Conservation (phyloP, 2,329 filamentous ascomycete genomes). For the Pseudogymnoascus destructans region DNA sequence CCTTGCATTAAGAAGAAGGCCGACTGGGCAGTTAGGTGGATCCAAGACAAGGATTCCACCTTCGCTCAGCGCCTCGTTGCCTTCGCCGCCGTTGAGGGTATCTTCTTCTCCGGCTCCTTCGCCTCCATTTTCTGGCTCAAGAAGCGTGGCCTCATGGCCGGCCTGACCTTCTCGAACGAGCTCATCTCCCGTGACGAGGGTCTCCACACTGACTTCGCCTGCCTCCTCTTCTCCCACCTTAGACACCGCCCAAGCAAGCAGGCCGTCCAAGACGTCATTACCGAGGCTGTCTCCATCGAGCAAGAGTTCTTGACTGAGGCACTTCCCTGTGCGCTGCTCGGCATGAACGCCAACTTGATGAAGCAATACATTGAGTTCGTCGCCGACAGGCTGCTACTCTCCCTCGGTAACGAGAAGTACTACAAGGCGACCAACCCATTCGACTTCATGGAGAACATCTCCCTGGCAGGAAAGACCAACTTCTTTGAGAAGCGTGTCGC, state of each 20-base stretch:
- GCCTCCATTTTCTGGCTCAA: constrained; percentile 99
- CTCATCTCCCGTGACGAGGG: constrained; percentile 99
- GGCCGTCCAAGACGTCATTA: constrained; percentile 75
- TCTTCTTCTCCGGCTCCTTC: constrained; percentile 98
- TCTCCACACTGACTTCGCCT: constrained; percentile 98
- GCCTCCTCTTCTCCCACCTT: constrained; percentile 92
- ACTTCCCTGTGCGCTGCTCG: constrained; percentile 80
- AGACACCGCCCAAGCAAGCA: constrained; percentile 80
- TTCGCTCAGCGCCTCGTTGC: constrained; percentile 93
- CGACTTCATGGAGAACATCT: constrained; percentile 99
- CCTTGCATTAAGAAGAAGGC: constrained; percentile 98
- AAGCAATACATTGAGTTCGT: constrained; percentile 99
- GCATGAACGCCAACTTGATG: constrained; percentile 97
- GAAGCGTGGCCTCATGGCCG: constrained; percentile 98
- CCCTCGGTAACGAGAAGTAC: constrained; percentile 86
- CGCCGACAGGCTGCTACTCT: constrained; percentile 82
- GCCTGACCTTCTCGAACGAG: constrained; percentile 98
- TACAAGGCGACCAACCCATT: constrained; percentile 94
- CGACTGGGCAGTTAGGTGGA: constrained; percentile 94
- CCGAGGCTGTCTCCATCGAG: constrained; percentile 86
- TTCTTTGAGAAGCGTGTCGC: constrained; percentile 99
- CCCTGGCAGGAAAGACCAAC: constrained; percentile 97
- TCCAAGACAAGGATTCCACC: constrained; percentile 81
- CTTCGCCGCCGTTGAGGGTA: constrained; percentile 95
- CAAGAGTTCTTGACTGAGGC: constrained; percentile 97